Evolutionary conservation across 163 green algal genomes (phyloP), one percentile per base, ranked within the genome.

Genomic region (Volvox carteri): DNA sequence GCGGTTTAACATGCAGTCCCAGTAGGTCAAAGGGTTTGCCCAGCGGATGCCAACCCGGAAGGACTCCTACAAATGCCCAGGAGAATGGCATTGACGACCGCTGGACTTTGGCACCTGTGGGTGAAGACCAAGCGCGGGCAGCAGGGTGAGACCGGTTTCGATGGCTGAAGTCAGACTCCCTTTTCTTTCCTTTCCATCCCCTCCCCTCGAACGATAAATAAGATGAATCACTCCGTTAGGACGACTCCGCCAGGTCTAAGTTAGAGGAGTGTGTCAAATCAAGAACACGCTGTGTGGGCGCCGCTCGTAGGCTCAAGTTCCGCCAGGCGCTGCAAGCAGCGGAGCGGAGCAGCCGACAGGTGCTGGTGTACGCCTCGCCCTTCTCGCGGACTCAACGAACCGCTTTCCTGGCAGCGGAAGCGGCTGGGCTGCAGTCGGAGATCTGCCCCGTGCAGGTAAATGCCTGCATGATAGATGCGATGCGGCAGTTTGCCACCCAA

Each of bases 121-220:
- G 84, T 4, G 72, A 89, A 54, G 84, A 89, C 33, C 84, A 89
- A 41, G 84, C 84, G 12, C 23, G 72, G 16, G 41, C 42, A 44
- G 84, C 84, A 18, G 84, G 84, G 84, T 89, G 67, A 58, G 81
- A 21, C 54, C 25, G 54, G 54, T n/a, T n/a, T n/a, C n/a, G n/a
- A n/a, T n/a, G n/a, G n/a, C n/a, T n/a, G n/a, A n/a, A n/a, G n/a
- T n/a, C n/a, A n/a, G n/a, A n/a, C n/a, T n/a, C n/a, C n/a, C n/a
- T n/a, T n/a, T n/a, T n/a, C n/a, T n/a, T n/a, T n/a, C n/a, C n/a
- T n/a, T n/a, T n/a, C n/a, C n/a, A n/a, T n/a, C n/a, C n/a, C n/a
- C n/a, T n/a, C n/a, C n/a, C n/a, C n/a, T n/a, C n/a, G n/a, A n/a
- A n/a, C n/a, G n/a, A n/a, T n/a, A n/a, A n/a, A n/a, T n/a, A n/a